These are phyloP conservation scores for Antarctomyces pellizariae DNA, from an alignment of 495 filamentous ascomycete genomes.

Conservation along the genomic window DNA sequence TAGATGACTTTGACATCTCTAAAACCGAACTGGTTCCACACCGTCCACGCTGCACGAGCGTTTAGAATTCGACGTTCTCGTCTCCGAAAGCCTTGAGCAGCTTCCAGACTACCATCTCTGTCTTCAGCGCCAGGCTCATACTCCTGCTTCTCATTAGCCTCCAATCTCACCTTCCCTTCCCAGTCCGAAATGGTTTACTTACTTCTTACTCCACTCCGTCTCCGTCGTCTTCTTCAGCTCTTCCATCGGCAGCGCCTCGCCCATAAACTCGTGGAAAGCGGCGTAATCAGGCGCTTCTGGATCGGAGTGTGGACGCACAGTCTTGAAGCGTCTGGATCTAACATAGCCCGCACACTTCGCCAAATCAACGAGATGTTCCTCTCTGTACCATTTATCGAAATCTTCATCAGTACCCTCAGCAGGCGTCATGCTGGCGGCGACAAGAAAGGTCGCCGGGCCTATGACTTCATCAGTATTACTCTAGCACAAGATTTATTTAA, in stretches of 20 bases:
- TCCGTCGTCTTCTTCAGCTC: slow-evolving; percentile 1
- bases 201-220: neutral
- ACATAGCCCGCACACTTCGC: slow-evolving; percentile 3
- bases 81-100: slow-evolving; percentile 9
- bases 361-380: slow-evolving; percentile 2
- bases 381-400: slow-evolving; percentile 2
- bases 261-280: slow-evolving; percentile 6
- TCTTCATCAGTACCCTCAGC: slow-evolving; percentile 2
- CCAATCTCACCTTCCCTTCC: too few relatives aligned
- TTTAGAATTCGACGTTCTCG: slow-evolving; percentile 18
- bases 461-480: too few relatives aligned
- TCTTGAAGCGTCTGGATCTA: slow-evolving; percentile 2
- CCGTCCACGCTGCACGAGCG: too few relatives aligned
- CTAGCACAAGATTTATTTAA: too few relatives aligned
- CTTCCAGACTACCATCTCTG: slow-evolving; percentile 1
- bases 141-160: too few relatives aligned
- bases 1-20: too few relatives aligned
- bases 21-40: too few relatives aligned
- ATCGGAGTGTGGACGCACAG: neutral
- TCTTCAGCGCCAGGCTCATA: neutral
- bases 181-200: too few relatives aligned
- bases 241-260: slow-evolving; percentile 2
- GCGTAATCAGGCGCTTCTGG: slow-evolving; percentile 1
- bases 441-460: slow-evolving; percentile 1
- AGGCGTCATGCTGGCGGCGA: slow-evolving; percentile 1